These are phyloP conservation scores for Auricularia auricula-judae DNA, from an alignment of 768 basidiomycete species.

Conservation along the genomic window DNA sequence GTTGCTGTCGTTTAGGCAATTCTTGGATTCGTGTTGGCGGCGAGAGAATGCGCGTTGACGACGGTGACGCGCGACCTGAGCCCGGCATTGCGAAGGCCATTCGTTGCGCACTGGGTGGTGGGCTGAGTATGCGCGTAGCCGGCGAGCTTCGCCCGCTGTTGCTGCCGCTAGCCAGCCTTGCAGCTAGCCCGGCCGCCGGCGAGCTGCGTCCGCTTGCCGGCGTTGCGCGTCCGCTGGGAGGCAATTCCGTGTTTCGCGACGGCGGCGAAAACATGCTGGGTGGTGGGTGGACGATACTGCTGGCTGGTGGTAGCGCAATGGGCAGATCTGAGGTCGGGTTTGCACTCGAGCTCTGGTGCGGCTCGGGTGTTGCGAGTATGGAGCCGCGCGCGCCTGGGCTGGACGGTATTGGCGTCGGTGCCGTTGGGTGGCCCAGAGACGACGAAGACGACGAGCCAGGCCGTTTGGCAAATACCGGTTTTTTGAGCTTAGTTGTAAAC, in stretches of 20 bases:
- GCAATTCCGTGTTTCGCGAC: background rate
- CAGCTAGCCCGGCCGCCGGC: no score
- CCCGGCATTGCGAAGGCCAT: no score
- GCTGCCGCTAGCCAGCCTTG: no score
- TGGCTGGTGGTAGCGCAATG: background rate
- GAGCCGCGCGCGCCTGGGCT: background rate
- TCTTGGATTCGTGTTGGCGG: background rate
- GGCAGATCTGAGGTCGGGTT: background rate
- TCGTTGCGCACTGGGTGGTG: no score
- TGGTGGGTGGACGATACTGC: background rate
- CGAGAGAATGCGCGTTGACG: no score
- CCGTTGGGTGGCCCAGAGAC: background rate
- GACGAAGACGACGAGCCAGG: conserved; percentile 3
- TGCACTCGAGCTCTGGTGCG: background rate
- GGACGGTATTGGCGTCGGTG: background rate
- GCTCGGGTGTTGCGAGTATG: background rate
- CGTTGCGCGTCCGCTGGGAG: background rate
- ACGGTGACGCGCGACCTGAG: no score
- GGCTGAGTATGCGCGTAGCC: no score
- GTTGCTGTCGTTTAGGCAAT: background rate
- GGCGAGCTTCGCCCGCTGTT: no score
- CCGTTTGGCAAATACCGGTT: conserved; percentile 67
- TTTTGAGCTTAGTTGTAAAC: conserved; percentile 68
- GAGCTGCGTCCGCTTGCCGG: no score
- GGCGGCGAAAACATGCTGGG: background rate